A percentile compares a stretch with the other conserved stretches of the same genome.
Conservation (phyloP, 2,329 filamentous ascomycete species). For the Beauveria rudraprayagi region DNA sequence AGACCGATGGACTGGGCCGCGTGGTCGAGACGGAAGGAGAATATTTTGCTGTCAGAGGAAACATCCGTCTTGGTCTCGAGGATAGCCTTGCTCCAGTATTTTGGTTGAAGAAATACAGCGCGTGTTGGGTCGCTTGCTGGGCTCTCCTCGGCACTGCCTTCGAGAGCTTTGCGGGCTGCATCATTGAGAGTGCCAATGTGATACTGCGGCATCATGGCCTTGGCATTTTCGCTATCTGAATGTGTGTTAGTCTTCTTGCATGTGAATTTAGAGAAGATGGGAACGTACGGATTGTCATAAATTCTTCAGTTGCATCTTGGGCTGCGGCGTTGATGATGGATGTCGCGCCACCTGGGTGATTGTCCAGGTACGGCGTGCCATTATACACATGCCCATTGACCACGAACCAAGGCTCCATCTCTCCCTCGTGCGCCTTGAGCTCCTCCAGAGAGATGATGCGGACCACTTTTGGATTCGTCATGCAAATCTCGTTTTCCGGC, state of each 20-base stretch:
- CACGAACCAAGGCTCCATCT: conserved; percentile 74
- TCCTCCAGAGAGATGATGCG: conserved; percentile 62
- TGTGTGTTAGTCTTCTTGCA: not conserved
- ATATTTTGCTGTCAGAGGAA: conserved; percentile 72
- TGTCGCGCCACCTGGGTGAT: conserved; percentile 76
- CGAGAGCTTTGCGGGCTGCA: conserved; percentile 45
- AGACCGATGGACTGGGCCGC: conserved; percentile 62
- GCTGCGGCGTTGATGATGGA: conserved; percentile 80
- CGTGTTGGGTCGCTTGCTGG: conserved; percentile 36
- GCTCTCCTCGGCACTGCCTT: conserved; percentile 26
- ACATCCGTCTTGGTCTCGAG: conserved; percentile 61
- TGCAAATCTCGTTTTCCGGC: conserved; percentile 58
- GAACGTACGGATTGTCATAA: conserved; percentile 77
- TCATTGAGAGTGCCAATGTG: conserved; percentile 73
- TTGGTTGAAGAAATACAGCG: conserved; percentile 61
- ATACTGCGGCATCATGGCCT: conserved; percentile 78
- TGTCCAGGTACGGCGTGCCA: conserved; percentile 70
- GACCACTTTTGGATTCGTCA: conserved; percentile 63
- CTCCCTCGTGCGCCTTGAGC: conserved; percentile 57
- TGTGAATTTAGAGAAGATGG: not conserved
- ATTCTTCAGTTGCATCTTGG: conserved; percentile 77
- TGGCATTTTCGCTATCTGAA: conserved; percentile 82
- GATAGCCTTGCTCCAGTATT: conserved; percentile 64
- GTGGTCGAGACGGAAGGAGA: conserved; percentile 72
- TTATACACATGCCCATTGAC: conserved; percentile 85